These are phyloP conservation scores for Pichia occidentalis DNA, from an alignment of 805 yeast species.

Conservation along the genomic window DNA sequence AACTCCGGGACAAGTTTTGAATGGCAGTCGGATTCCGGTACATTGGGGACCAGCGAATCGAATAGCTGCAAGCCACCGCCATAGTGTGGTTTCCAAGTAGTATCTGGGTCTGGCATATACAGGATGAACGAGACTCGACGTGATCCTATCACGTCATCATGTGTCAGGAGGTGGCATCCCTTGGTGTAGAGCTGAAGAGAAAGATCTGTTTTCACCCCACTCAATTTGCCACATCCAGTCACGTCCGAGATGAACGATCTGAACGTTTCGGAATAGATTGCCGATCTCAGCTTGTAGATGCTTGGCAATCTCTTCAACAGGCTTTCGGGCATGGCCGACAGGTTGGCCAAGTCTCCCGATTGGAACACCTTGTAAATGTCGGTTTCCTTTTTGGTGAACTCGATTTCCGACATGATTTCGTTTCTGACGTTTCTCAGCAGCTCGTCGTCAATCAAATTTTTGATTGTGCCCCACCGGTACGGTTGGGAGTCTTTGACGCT, in stretches of 20 bases:
- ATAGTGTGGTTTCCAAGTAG: conserved; percentile 80
- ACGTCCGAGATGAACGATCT: conserved; percentile 70
- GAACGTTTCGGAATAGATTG: conserved; percentile 80
- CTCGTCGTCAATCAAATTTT: conserved; percentile 65
- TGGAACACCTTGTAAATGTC: conserved; percentile 91
- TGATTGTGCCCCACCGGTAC: conserved; percentile 84
- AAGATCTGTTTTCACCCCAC: conserved; percentile 90
- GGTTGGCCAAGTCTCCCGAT: conserved; percentile 86
- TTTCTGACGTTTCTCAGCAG: conserved; percentile 72
- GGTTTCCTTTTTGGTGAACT: conserved; percentile 92
- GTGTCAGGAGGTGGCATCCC: conserved; percentile 90
- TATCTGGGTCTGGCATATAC: conserved; percentile 89
- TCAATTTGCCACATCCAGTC: conserved; percentile 81
- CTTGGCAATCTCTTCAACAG: conserved; percentile 72
- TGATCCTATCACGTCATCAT: conserved; percentile 96
- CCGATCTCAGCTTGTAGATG: conserved; percentile 72
- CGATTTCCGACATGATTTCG: conserved; percentile 77
- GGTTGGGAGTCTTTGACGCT: conserved; percentile 59
- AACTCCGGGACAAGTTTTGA: conserved; percentile 81
- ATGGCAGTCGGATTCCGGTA: conserved; percentile 73
- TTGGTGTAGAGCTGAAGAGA: conserved; percentile 85
- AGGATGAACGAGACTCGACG: conserved; percentile 88
- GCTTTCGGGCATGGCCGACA: conserved; percentile 74
- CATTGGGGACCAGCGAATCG: conserved; percentile 82
- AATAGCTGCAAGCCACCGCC: conserved; percentile 90